These are phyloP conservation scores for Leccinum aurantiacum DNA, from an alignment of 768 basidiomycete species.

Conservation along the genomic window DNA sequence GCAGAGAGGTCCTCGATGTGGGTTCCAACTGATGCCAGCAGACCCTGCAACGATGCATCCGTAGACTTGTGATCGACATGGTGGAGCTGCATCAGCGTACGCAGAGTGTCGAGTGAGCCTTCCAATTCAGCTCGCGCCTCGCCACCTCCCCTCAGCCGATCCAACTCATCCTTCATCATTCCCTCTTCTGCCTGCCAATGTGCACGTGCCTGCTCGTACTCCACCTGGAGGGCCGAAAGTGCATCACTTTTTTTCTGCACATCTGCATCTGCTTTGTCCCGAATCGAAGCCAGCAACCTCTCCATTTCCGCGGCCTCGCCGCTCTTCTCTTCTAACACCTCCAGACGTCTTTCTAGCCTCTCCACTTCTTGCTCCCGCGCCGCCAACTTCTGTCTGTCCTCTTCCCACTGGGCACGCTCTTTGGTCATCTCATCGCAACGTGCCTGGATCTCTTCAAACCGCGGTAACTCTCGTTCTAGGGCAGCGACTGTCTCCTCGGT, in stretches of 20 bases:
- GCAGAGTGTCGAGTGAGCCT: conserved; percentile 47
- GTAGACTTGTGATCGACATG: conserved; percentile 50
- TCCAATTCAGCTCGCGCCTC: conserved; percentile 51
- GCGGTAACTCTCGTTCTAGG: conserved; percentile 54
- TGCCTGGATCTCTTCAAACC: conserved; percentile 47
- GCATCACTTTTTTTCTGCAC: conserved; percentile 44
- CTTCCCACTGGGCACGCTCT: conserved; percentile 52
- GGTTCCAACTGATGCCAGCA: conserved; percentile 47
- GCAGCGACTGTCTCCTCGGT: conserved; percentile 64
- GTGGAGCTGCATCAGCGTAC: conserved; percentile 53
- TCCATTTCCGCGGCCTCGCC: conserved; percentile 44
- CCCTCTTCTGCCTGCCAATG: conserved; percentile 53
- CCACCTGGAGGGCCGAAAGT: conserved; percentile 36
- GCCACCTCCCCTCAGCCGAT: conserved; percentile 39
- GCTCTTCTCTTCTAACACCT: conserved; percentile 42
- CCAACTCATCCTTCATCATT: conserved; percentile 51
- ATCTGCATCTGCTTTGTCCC: conserved; percentile 35
- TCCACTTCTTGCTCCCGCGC: conserved; percentile 38
- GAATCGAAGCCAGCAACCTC: conserved; percentile 37
- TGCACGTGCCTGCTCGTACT: conserved; percentile 40
- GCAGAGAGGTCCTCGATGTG: conserved; percentile 52
- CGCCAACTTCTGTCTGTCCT: conserved; percentile 42
- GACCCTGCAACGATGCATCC: conserved; percentile 49
- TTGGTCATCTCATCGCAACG: conserved; percentile 48
- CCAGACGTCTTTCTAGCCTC: conserved; percentile 42